A percentile compares a stretch with the other conserved stretches of the same genome.
These are phyloP conservation scores for Metarhizium brunneum DNA, from an alignment of 2,329 filamentous ascomycete genomes.

Conservation along the genomic window DNA sequence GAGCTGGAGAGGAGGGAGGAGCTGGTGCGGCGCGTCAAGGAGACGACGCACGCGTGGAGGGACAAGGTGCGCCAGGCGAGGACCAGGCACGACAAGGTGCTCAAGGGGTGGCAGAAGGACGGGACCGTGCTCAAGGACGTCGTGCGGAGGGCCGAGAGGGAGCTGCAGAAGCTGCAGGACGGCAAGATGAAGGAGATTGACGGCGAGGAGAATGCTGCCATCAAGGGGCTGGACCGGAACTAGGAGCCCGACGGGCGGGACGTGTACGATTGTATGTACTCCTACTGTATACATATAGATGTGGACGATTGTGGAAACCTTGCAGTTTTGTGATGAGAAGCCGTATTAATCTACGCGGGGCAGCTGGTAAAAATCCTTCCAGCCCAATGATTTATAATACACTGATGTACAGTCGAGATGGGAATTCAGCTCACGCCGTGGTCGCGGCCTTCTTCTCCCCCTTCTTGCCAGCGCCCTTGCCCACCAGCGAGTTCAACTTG, in stretches of 20 bases:
- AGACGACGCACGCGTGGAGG: constrained; percentile 39
- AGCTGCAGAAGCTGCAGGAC: constrained; percentile 40
- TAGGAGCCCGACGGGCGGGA: background rate
- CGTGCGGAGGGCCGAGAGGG: constrained; percentile 37
- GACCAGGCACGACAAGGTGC: constrained; percentile 36
- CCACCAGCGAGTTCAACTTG: constrained; percentile 26
- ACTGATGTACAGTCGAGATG: background rate
- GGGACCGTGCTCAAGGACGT: constrained; percentile 35
- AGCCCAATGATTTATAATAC: background rate
- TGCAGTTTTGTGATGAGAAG: too few relatives aligned
- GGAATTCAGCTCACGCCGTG: constrained; percentile 14
- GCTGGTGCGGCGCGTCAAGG: constrained; percentile 31
- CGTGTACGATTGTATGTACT: too few relatives aligned
- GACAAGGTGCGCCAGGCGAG: constrained; percentile 38
- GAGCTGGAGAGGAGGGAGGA: constrained; percentile 44
- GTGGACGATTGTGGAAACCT: too few relatives aligned
- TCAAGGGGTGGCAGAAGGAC: constrained; percentile 40
- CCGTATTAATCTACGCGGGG: too few relatives aligned
- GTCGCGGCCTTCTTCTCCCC: constrained; percentile 10
- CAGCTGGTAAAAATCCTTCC: too few relatives aligned
- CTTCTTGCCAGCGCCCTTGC: constrained; percentile 7
- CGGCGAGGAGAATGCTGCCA: constrained; percentile 36
- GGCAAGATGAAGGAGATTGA: constrained; percentile 44
- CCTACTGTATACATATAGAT: too few relatives aligned
- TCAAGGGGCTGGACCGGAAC: constrained; percentile 29